Evolutionary conservation across 768 basidiomycete genomes (phyloP), one percentile per base, ranked within the genome.

Genomic region (Xerocomellus intermedius): DNA sequence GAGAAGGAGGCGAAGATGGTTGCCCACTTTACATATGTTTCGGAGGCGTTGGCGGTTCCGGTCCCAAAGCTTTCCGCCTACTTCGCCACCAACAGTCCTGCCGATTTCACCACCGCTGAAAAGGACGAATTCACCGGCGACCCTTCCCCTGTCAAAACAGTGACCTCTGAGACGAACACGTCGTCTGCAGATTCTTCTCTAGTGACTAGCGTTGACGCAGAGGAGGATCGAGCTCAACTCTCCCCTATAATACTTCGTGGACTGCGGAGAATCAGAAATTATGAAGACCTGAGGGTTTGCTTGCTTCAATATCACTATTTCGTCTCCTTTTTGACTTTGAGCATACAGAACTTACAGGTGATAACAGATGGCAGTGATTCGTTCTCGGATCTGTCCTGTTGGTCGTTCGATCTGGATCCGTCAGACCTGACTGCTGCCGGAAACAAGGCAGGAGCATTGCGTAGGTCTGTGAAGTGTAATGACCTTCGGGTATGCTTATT

Each of bases 401-500:
- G 39, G 48, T 57, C 45, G 12, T 22, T 54, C 7, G 55, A 53
- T 16, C 10, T 46, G 38, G 9, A 16, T 30, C n/a, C 14, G 16
- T 24, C 44, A 4, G 33, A 32, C 46, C 32, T 9, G 28, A 9
- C 22, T 28, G 22, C 28, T n/a, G 30, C 14, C 19, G 32, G 32
- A 48, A 30, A 37, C 37, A 52, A 48, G 45, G 30, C 36, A 24
- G 49, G 51, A 17, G 35, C 19, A 28, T 49, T 61, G 48, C 57
- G 52, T 19, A 59, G 57, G 44, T 49, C 54, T 10, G 37, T 48
- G 12, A 55, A 50, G n/a, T 53, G 48, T 56, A 47, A 50, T 33
- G 54, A 63, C 24, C 48, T 63, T 28, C 49, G 57, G 57, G 61
- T 54, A 53, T 24, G 54, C 26, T 45, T 39, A 39, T 35, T 46